These are phyloP conservation scores for Allium fistulosum DNA, from an alignment of 106 monocot species.

Conservation along the genomic window DNA sequence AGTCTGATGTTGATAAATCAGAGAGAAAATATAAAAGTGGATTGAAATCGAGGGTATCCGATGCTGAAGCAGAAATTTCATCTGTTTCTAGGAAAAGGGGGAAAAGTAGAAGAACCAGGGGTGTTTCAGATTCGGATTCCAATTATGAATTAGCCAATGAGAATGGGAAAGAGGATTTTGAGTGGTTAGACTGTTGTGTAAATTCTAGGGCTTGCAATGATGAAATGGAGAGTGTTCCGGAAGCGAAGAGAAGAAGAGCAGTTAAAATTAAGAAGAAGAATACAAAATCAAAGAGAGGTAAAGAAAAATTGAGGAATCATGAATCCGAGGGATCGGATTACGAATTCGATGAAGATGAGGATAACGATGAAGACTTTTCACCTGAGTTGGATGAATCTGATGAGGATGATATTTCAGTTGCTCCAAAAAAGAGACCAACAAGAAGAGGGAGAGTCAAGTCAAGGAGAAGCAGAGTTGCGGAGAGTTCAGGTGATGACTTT, in stretches of 20 bases:
- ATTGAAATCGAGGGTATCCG: constrained; percentile 16
- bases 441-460: constrained; percentile 1
- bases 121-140: background rate
- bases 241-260: no score
- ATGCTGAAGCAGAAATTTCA: background rate
- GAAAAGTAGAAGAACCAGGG: constrained; percentile 10
- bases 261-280: no score
- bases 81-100: background rate
- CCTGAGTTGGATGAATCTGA: constrained; percentile 40
- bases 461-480: constrained; percentile 5
- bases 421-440: constrained; percentile 17
- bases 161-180: background rate
- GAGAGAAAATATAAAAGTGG: background rate
- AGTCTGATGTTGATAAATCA: no score
- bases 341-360: constrained; percentile 36
- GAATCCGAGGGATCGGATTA: constrained; percentile 26
- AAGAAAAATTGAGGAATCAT: background rate
- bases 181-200: no score
- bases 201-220: no score
- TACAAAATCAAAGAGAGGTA: background rate
- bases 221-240: no score
- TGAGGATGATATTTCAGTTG: constrained; percentile 21
- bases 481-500: constrained; percentile 24
- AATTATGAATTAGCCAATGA: no score
- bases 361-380: constrained; percentile 56